These are phyloP conservation scores for Fomitopsis palustris DNA, from an alignment of 1,284 basidiomycete genomes.

Conservation along the genomic window DNA sequence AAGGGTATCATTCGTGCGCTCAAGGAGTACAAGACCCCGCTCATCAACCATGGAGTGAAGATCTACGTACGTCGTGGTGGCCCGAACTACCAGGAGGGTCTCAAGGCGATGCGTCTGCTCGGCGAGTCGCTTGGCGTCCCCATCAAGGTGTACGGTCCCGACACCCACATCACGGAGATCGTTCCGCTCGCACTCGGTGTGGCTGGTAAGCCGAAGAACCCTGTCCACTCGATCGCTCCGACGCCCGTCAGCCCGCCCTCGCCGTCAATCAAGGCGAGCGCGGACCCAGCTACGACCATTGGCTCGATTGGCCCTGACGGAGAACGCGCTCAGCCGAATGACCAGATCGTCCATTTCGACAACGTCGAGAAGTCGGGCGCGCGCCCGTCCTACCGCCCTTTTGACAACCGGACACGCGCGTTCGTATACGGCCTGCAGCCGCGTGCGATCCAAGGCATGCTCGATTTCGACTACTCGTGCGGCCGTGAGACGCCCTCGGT, in stretches of 20 bases:
- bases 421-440: conserved; percentile 99
- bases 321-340: conserved; percentile 78
- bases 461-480: conserved; percentile 99
- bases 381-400: conserved; percentile 84
- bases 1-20: conserved; percentile 99
- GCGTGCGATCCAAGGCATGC: conserved; percentile 99
- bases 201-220: conserved; percentile 41
- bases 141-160: conserved; percentile 96
- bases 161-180: conserved; percentile 98
- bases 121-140: conserved; percentile 97
- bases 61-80: conserved; percentile 98
- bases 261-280: conserved; percentile 26
- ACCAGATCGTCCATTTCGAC: conserved; percentile 89
- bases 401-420: conserved; percentile 89
- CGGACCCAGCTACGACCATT: conserved; percentile 31
- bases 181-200: conserved; percentile 96
- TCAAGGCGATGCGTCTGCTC: conserved; percentile 97
- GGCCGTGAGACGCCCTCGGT: conserved; percentile 92
- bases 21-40: conserved; percentile 87
- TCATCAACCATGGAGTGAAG: conserved; percentile 83
- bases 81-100: conserved; percentile 99
- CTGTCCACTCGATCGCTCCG: conserved; percentile 35
- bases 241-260: conserved; percentile 34
- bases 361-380: conserved; percentile 34
- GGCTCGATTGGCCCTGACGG: conserved; percentile 82